Conservation (phyloP, 345 rosid species). For the Euphorbia pulcherrima region DNA sequence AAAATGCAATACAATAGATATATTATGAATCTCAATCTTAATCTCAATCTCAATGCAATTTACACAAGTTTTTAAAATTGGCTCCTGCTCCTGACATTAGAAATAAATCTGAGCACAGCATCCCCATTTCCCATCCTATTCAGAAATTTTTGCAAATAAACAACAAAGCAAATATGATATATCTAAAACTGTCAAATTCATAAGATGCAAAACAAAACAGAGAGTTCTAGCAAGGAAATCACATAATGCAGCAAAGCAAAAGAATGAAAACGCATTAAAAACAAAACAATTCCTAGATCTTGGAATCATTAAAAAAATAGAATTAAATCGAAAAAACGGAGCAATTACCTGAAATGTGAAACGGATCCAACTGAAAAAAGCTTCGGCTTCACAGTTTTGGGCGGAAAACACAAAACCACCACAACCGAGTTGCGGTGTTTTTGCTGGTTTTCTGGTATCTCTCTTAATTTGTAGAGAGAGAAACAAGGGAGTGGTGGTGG, state of each 20-base stretch:
- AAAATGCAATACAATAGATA: not conserved
- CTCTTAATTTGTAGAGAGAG: not conserved
- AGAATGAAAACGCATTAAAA: not conserved
- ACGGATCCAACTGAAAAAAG: constrained; percentile 19
- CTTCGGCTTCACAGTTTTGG: not conserved
- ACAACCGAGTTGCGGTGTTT: constrained; percentile 13
- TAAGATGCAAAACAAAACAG: not conserved
- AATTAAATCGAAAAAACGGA: not conserved
- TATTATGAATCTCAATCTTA: not conserved
- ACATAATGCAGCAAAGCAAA: constrained; percentile 10
- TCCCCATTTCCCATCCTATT: not conserved
- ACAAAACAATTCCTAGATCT: constrained; percentile 1
- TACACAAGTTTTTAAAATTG: too few relatives aligned
- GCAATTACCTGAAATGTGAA: constrained; percentile 26
- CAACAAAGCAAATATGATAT: not conserved
- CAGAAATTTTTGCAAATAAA: not conserved
- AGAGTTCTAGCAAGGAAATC: not conserved
- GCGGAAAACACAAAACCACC: constrained; percentile 7
- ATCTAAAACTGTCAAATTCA: not conserved
- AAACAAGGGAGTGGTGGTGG: not conserved
- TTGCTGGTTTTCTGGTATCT: not conserved
- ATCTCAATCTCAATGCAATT: not conserved
- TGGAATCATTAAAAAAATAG: not conserved
- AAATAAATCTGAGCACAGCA: not conserved
- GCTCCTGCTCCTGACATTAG: not conserved